phyloP scores from a whole-genome alignment of 2,329 filamentous ascomycete genomes.

The Fusarium guadeloupense region DNA sequence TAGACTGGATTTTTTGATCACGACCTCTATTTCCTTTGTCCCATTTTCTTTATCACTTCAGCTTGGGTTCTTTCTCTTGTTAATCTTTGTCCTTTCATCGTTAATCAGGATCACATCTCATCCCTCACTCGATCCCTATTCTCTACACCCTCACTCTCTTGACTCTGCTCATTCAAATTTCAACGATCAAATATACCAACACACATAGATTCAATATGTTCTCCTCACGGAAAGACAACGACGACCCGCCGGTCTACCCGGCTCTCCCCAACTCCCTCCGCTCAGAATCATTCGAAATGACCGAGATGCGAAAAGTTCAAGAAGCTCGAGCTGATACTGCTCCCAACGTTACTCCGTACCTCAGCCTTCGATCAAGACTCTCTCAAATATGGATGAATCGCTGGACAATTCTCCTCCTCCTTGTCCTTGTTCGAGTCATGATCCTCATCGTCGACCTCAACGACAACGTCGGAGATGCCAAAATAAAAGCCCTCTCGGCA shows the following conservation, averaged over 20 bases:
- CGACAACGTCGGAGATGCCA: constrained; percentile 78
- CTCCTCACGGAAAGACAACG: constrained; percentile 47
- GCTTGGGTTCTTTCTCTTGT: constrained; percentile 23
- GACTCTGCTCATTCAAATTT: constrained; percentile 10
- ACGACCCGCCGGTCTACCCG: constrained; percentile 47
- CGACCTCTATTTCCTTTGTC: constrained; percentile 34
- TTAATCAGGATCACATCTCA: constrained; percentile 17
- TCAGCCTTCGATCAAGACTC: constrained; percentile 86
- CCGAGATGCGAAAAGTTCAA: constrained; percentile 45
- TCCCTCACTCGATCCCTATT: constrained; percentile 7
- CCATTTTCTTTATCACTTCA: constrained; percentile 23
- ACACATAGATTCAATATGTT: constrained; percentile 50
- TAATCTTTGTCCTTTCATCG: constrained; percentile 23
- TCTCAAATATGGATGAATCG: constrained; percentile 98
- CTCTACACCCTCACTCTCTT: constrained; percentile 14
- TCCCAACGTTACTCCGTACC: constrained; percentile 84
- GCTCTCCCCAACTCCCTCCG: constrained; percentile 51
- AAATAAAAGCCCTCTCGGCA: constrained; percentile 83
- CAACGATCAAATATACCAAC: constrained; percentile 39
- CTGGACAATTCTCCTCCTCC: constrained; percentile 90
- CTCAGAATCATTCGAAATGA: constrained; percentile 50
- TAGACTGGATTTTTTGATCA: constrained; percentile 32
- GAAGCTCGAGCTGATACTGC: constrained; percentile 63
- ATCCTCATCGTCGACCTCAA: constrained; percentile 78
- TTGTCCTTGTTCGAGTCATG: constrained; percentile 84